A percentile compares a stretch with the other conserved stretches of the same genome.
phyloP scores from a whole-genome alignment of 208 protist genomes.

The Novymonas esmeraldas region DNA sequence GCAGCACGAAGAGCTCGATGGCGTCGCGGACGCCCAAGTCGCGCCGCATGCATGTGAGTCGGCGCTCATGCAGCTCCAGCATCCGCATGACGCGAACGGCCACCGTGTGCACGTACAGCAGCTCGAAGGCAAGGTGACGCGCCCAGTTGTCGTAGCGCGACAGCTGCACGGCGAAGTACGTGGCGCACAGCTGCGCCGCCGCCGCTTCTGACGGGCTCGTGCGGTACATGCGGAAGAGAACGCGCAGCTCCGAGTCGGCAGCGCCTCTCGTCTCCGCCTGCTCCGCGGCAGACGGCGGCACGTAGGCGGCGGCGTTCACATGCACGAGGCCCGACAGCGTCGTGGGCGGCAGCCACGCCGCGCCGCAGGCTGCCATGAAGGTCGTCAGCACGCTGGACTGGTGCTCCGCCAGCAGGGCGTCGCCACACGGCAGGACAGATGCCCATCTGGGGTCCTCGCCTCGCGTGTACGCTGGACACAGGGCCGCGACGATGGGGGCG shows the following conservation, averaged over 20 bases:
- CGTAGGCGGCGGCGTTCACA: not conserved
- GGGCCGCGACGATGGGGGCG: not conserved
- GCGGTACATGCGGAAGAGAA: slow-evolving; percentile 21
- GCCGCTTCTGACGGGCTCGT: not conserved
- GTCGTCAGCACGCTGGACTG: slow-evolving; percentile 3
- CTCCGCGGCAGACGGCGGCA: not conserved
- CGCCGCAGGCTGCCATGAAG: slow-evolving; percentile 21
- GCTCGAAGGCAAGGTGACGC: slow-evolving; percentile 53
- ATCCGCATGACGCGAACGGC: slow-evolving; percentile 40
- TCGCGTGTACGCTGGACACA: not conserved
- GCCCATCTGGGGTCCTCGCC: not conserved
- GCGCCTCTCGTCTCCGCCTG: not conserved
- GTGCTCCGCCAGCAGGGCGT: slow-evolving; percentile 18
- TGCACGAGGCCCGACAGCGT: not conserved
- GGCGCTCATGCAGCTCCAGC: slow-evolving; percentile 53
- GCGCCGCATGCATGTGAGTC: slow-evolving; percentile 63
- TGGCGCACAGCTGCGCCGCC: slow-evolving; percentile 5
- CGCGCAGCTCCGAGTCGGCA: slow-evolving; percentile 8
- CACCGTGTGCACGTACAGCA: slow-evolving; percentile 52
- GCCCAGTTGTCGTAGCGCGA: slow-evolving; percentile 37
- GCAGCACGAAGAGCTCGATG: slow-evolving; percentile 71
- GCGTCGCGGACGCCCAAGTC: slow-evolving; percentile 59
- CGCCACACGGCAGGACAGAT: not conserved
- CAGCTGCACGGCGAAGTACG: slow-evolving; percentile 33
- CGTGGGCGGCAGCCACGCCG: slow-evolving; percentile 18